Base-by-base conservation (phyloP, 1,139 yeast genomes). In the Yamadazyma pseudoaaseri region DNA sequence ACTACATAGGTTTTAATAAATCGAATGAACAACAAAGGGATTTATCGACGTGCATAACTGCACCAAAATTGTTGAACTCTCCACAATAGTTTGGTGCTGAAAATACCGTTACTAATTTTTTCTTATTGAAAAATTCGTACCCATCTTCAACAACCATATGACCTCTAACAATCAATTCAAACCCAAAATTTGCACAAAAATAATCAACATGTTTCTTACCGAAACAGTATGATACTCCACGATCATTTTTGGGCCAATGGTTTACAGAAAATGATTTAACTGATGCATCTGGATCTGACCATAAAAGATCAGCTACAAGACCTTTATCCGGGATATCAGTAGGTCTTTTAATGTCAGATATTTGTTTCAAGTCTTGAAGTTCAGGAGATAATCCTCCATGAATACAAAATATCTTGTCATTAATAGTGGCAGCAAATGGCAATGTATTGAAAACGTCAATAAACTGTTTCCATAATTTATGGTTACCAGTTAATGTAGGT, bases 101-200 rank as follows among this genome's bases (percentile, higher is more conserved):
- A 50, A 86, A 86, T 2, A 86, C 79, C 0, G 96, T 86, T 3
- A 86, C 95, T 44, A 86, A 69, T 52, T 79, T 81, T 46, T 89
- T 71, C 51, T 76, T 79, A 39, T 83, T 81, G 58, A 85, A 86
- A 52, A 86, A 86, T 55, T 86, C 96, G 54, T 86, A 86, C 3
- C 96, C 96, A 55, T 86, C 95, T 59, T 86, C 95, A 29, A 86
- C 96, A 31, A 86, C 96, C 95, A 86, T 86, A 57, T 86, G 96
- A 11, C 95, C 95, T 48, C 96, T 67, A 20, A 84, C 89, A 44
- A 86, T 74, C 48, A 86, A 64, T 58, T 86, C 96, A 62, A 86
- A 81, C 38, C 81, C 79, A 58, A 86, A 85, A 31, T 70, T 70
- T 14, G 73, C 59, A 48, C 86, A 81, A 49, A 86, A 86, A 46